Conservation (phyloP, 306 rosid genomes). For the Vicia sativa region DNA sequence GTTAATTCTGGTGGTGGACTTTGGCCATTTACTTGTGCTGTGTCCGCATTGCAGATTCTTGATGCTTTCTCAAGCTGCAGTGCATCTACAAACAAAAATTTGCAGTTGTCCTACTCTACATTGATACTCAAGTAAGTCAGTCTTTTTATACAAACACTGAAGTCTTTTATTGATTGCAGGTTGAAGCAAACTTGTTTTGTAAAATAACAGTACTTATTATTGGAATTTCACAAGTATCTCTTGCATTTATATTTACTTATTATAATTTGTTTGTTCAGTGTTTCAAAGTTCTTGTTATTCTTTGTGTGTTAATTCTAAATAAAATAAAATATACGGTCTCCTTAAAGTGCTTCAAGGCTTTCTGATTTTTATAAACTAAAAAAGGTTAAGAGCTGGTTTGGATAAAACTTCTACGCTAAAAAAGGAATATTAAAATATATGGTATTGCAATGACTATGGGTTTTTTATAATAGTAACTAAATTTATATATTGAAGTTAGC, state of each 20-base stretch:
- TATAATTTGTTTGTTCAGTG: conserved; percentile 17
- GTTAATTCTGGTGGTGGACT: not conserved
- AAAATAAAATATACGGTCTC: conserved; percentile 29
- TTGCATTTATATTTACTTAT: conserved; percentile 14
- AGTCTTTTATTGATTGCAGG: conserved; percentile 18
- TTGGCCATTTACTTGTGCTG: conserved; percentile 23
- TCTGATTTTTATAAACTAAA: conserved; percentile 20
- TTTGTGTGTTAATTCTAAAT: conserved; percentile 20
- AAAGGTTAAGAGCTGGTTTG: not conserved
- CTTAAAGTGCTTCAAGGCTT: conserved; percentile 25
- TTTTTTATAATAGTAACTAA: conserved; percentile 4
- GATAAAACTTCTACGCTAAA: not conserved
- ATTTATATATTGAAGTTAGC: not conserved
- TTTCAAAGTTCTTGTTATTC: not conserved
- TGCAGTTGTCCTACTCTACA: conserved; percentile 82
- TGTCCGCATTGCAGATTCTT: conserved; percentile 69
- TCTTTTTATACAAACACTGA: not conserved
- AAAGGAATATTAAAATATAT: conserved; percentile 3
- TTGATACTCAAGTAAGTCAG: conserved; percentile 81
- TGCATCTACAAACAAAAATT: conserved; percentile 78
- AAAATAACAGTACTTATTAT: conserved; percentile 5
- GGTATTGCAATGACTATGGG: not conserved
- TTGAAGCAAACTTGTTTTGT: conserved; percentile 13
- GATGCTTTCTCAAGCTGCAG: conserved; percentile 80
- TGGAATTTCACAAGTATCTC: conserved; percentile 15